phyloP scores from a whole-genome alignment of 2,329 filamentous ascomycete genomes.

The Lasiodiplodia sp. region DNA sequence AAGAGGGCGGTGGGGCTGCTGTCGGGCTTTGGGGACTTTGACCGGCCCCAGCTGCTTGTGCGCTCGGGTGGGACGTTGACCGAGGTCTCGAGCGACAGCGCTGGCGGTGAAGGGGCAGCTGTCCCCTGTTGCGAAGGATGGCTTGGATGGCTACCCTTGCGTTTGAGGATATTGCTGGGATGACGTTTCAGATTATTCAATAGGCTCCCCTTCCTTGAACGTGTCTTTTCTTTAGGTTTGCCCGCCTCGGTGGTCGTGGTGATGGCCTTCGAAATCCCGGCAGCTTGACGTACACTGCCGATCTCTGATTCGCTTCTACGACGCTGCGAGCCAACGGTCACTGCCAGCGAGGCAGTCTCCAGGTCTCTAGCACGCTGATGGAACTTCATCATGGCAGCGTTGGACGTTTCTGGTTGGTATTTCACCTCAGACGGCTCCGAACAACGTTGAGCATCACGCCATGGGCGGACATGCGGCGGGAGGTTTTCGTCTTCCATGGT shows the following conservation, averaged over 20 bases:
- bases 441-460: slow-evolving; percentile 55
- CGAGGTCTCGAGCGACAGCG: slow-evolving; percentile 18
- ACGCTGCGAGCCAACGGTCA: slow-evolving; percentile 73
- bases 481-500: neutral
- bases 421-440: slow-evolving; percentile 41
- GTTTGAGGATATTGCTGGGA: slow-evolving; percentile 53
- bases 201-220: slow-evolving; percentile 60
- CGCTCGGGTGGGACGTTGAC: slow-evolving; percentile 37
- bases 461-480: slow-evolving; percentile 48
- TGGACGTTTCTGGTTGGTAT: slow-evolving; percentile 61
- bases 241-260: slow-evolving; percentile 50
- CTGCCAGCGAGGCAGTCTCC: slow-evolving; percentile 64
- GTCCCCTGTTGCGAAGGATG: slow-evolving; percentile 34
- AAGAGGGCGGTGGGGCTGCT: slow-evolving; percentile 42
- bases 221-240: slow-evolving; percentile 44
- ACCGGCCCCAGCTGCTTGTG: slow-evolving; percentile 51
- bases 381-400: slow-evolving; percentile 63
- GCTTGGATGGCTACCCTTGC: slow-evolving; percentile 50
- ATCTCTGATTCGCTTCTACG: slow-evolving; percentile 69
- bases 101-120: slow-evolving; percentile 1
- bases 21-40: slow-evolving; percentile 51
- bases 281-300: slow-evolving; percentile 66
- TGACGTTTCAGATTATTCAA: slow-evolving; percentile 57
- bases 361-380: slow-evolving; percentile 58
- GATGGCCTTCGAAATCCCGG: slow-evolving; percentile 66